Evolutionary conservation across 2,329 filamentous ascomycete species (phyloP), one percentile per base, ranked within the genome.

Genomic region (Neophaeococcomyces mojaviensis): DNA sequence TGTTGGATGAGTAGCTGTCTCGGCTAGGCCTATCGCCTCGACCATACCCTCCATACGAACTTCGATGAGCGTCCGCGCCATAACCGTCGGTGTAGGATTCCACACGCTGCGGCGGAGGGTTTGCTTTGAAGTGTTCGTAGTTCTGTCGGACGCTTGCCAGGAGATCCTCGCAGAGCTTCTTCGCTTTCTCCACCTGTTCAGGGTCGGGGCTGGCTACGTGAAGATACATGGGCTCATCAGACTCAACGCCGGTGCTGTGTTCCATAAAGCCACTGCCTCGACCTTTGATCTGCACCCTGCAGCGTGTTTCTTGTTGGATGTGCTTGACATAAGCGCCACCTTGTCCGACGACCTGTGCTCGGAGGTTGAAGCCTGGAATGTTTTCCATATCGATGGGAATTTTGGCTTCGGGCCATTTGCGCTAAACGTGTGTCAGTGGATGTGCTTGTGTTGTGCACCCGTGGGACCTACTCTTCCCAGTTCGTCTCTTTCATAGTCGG

Each of bases 351-450:
- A 98, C 90, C 63, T 97, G 89, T 43, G 92, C 92, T 53, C 92
- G 85, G 39, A 98, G 73, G 61, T 98, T 98, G 70, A 98, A 98
- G 16, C 92, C 92, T 19, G 83, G 87, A 44, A 97, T 80, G 0
- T 90, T 86, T 57, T 97, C 92, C 47, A 98, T 80, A 52, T 82
- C 81, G 57, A 98, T 89, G 1, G 88, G 83, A 40, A 98, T 94
- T 59, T 86, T 88, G 68, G 96, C 88, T 62, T 97, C 92, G 1
- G 92, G 90, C 92, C 92, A 98, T 86, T 97, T 98, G 56, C 89
- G 88, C 88, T 94, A 55, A 26, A 45, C 12, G 15, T 18, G 15
- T 36, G 31, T 42, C 4, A 44, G 16, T 12, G 46, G 38, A 28
- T 19, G 15, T 20, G 13, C 20, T 30, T 13, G 12, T n/a, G 13